A percentile compares a stretch with the other conserved stretches of the same genome.
These are phyloP conservation scores for Astrephomene gubernaculifera DNA, from an alignment of 139 green algal genomes.

Conservation along the genomic window DNA sequence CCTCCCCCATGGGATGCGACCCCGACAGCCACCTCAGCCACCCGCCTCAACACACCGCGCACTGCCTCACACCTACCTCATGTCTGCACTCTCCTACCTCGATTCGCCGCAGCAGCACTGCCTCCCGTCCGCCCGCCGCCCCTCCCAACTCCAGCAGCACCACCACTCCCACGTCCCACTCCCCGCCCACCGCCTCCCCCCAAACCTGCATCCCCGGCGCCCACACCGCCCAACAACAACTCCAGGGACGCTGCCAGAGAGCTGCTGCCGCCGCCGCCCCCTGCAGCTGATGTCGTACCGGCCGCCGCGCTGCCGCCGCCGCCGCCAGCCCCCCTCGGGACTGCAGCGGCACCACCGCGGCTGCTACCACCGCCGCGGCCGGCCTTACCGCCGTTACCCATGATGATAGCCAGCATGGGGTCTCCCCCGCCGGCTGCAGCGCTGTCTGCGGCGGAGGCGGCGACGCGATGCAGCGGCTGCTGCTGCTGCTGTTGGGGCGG, in stretches of 20 bases:
- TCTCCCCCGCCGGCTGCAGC: neutral
- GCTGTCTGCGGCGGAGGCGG: neutral
- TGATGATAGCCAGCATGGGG: neutral
- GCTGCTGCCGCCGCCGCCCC: slow-evolving; percentile 1
- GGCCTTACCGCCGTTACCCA: neutral
- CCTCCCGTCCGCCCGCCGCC: no score
- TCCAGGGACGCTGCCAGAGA: slow-evolving; percentile 25
- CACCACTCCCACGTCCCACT: neutral
- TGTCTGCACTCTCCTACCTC: no score
- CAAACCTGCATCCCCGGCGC: neutral
- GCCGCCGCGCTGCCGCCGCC: neutral
- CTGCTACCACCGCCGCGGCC: neutral
- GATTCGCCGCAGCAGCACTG: no score
- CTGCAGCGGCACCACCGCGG: neutral
- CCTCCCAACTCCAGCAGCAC: neutral
- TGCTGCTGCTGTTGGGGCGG: neutral
- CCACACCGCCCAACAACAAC: slow-evolving; percentile 13
- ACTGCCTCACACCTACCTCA: no score
- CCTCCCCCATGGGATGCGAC: no score
- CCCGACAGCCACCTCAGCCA: no score
- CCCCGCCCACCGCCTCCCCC: no score
- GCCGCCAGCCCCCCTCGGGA: neutral
- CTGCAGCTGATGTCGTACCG: neutral
- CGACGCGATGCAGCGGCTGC: neutral
- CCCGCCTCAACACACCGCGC: no score